A percentile compares a stretch with the other conserved stretches of the same genome.
Evolutionary conservation across 495 filamentous ascomycete genomes (phyloP).

Genomic region (Echria macrotheca): DNA sequence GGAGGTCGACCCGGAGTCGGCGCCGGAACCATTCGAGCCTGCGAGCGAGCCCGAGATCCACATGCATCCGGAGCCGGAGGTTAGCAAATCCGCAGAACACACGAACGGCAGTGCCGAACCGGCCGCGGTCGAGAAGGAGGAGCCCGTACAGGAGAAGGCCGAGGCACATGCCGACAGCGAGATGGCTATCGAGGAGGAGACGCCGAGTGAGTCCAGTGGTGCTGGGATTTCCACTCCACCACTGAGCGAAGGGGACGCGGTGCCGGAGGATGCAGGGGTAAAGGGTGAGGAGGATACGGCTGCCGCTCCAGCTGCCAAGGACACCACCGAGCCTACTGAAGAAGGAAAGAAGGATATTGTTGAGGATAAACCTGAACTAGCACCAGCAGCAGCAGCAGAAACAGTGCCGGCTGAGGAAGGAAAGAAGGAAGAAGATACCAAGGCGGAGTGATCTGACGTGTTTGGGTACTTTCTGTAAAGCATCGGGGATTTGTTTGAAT

Average conservation of each 20-base stretch:
- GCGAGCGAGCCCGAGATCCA: background rate
- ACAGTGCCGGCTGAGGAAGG: background rate
- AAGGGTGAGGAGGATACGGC: background rate
- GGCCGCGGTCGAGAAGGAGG: background rate
- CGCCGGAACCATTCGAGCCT: background rate
- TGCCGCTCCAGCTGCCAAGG: background rate
- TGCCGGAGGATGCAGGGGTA: conserved; percentile 9
- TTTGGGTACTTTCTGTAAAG: too few relatives aligned
- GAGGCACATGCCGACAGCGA: background rate
- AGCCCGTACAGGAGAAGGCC: background rate
- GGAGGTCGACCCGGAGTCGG: conserved; percentile 2
- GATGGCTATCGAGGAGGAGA: background rate
- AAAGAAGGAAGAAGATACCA: background rate
- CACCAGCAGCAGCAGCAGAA: background rate
- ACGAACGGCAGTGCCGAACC: background rate
- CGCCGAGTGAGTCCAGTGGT: background rate
- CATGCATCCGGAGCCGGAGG: too few relatives aligned
- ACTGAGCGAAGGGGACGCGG: background rate
- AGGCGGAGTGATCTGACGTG: background rate
- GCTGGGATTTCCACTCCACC: conserved; percentile 1
- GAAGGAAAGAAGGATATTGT: background rate
- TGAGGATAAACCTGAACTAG: background rate
- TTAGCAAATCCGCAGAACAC: too few relatives aligned
- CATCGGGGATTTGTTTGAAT: too few relatives aligned
- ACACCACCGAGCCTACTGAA: too few relatives aligned